Base-by-base conservation (phyloP, 495 filamentous ascomycete genomes). In the Hypoxylon lienhwacheense region DNA sequence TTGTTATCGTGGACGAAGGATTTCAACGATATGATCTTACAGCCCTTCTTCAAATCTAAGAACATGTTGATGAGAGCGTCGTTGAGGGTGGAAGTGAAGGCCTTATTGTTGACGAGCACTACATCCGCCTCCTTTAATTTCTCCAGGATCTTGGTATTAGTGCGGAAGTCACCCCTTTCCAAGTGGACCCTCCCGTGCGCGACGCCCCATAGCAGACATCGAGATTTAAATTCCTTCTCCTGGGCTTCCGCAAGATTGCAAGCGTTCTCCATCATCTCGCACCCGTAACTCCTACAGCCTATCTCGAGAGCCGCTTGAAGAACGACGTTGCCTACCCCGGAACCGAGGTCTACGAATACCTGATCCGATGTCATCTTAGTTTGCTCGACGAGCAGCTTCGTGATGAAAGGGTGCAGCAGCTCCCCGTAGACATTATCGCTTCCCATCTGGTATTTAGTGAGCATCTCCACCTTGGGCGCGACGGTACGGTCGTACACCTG, bases 21-120 rank as follows among this genome's bases (percentile, higher is more conserved):
- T 65, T 90, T 90, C 21, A 95, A 72, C 7, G 85, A 89, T 22
- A 97, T 85, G 49, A 98, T 87, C 68, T 87, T 83, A 66, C 87
- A 88, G 20, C 95, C 95, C 40, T 90, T 84, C 70, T 96, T 97
- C 60, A 97, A 79, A 66, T 98, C 93, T 53, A 98, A 70, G 66
- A 98, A 98, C 73, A 96, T 87, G 55, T 88, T 85, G 55, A 90
- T 84, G 44, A 98, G 79, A 57, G 85, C 80, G 64, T 88, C 86
- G 71, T 97, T 98, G 47, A 96, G 80, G 34, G 84, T 79, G 3
- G 90, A 83, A 8, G 84, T 88, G 68, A 98, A 98, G 15, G 88
- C 93, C 71, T 97, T 89, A 70, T 97, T 98, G 74, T 98, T 98
- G 55, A 97, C 91, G 22, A 98, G 78, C 16, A 98, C 81, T 19